Percentiles rank a stretch among this genome's conserved stretches.
phyloP scores from a whole-genome alignment of 306 rosid species.

The barrel medic (Medicago truncatula) region MtrunA17r5.0-ANR NC_053043.1:35104001-35104500 shows the following conservation, averaged over 20 bases:
- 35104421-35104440: conserved; percentile 1
- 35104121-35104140: conserved; percentile 39
- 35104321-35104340: background rate
- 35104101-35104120: conserved; percentile 40
- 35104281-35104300: conserved; percentile 33
- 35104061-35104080: conserved; percentile 77
- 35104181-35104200: conserved; percentile 44
- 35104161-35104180: conserved; percentile 31
- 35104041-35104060: conserved; percentile 67
- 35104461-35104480: background rate
- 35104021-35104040: conserved; percentile 63
- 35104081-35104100: conserved; percentile 57
- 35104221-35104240: conserved; percentile 39
- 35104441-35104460: conserved; percentile 20
- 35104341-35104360: background rate
- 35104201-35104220: conserved; percentile 37
- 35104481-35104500: background rate
- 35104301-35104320: conserved; percentile 12
- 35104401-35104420: conserved; percentile 22
- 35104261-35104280: conserved; percentile 37
- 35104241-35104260: conserved; percentile 46
- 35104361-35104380: conserved; percentile 20
- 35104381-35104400: background rate
- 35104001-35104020: conserved; percentile 64
- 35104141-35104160: conserved; percentile 36